These are phyloP conservation scores for Oropetium thomaeum DNA, from an alignment of 176 grass and related monocot genomes.

Conservation along the genomic window DNA sequence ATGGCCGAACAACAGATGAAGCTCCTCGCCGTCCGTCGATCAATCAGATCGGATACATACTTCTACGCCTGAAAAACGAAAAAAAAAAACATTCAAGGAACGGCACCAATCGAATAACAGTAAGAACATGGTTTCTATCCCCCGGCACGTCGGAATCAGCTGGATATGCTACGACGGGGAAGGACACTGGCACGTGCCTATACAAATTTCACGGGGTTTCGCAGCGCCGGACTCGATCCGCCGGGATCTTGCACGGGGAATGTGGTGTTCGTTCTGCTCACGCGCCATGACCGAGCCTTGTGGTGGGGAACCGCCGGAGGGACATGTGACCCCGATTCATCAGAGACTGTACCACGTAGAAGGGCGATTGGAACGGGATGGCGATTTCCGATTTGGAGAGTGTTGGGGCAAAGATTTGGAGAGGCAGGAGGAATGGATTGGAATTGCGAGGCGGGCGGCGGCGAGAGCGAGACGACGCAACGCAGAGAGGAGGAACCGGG, in stretches of 20 bases:
- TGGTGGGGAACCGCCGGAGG: background rate
- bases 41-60: background rate
- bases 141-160: background rate
- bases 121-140: background rate
- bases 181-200: background rate
- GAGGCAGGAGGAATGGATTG: background rate
- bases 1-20: background rate
- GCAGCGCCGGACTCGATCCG: background rate
- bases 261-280: background rate
- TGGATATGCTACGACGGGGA: background rate
- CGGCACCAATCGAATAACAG: conserved; percentile 4
- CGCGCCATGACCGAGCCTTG: background rate
- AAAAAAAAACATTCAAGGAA: background rate
- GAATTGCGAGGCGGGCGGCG: background rate
- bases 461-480: too few species aligned
- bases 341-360: background rate
- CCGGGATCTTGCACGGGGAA: background rate
- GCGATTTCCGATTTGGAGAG: background rate
- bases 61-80: background rate
- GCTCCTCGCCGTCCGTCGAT: background rate
- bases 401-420: background rate
- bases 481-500: too few species aligned
- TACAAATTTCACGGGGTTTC: background rate
- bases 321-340: background rate
- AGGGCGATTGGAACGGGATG: background rate